These are phyloP conservation scores for Puccinellia tenuiflora DNA, from an alignment of 176 grass and related monocot genomes.

Conservation along the genomic window DNA sequence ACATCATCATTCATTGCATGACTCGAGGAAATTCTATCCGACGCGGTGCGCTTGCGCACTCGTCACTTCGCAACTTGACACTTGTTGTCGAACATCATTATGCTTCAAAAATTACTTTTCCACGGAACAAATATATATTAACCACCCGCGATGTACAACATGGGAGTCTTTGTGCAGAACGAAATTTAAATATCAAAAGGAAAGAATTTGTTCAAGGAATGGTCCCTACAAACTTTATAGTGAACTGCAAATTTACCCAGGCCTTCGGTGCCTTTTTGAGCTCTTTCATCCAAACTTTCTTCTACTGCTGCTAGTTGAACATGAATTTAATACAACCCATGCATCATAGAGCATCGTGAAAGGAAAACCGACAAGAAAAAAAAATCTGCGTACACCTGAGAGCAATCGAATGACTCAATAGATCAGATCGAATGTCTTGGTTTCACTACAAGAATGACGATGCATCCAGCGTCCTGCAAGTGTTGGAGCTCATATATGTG, in stretches of 20 bases:
- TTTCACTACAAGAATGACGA: slow-evolving; percentile 30
- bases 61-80: slow-evolving; percentile 61
- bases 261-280: slow-evolving; percentile 37
- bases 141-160: not conserved
- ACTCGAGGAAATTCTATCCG: not conserved
- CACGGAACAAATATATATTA: not conserved
- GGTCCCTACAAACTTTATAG: slow-evolving; percentile 57
- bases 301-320: slow-evolving; percentile 23
- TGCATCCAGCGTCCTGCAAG: slow-evolving; percentile 5
- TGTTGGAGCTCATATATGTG: not conserved
- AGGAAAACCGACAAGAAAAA: not conserved
- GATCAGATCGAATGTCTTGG: slow-evolving; percentile 3
- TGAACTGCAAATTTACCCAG: slow-evolving; percentile 37
- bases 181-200: slow-evolving; percentile 6
- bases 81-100: slow-evolving; percentile 30
- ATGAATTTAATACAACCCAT: slow-evolving; percentile 37
- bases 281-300: slow-evolving; percentile 44
- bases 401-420: slow-evolving; percentile 36
- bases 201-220: slow-evolving; percentile 27
- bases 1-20: slow-evolving; percentile 28
- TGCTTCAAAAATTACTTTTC: slow-evolving; percentile 3
- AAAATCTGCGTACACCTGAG: slow-evolving; percentile 40
- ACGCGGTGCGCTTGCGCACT: slow-evolving; percentile 22
- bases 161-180: not conserved
- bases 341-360: slow-evolving; percentile 6